Conservation (phyloP, 495 filamentous ascomycete species). For the Aspergillus haitiensis region DNA sequence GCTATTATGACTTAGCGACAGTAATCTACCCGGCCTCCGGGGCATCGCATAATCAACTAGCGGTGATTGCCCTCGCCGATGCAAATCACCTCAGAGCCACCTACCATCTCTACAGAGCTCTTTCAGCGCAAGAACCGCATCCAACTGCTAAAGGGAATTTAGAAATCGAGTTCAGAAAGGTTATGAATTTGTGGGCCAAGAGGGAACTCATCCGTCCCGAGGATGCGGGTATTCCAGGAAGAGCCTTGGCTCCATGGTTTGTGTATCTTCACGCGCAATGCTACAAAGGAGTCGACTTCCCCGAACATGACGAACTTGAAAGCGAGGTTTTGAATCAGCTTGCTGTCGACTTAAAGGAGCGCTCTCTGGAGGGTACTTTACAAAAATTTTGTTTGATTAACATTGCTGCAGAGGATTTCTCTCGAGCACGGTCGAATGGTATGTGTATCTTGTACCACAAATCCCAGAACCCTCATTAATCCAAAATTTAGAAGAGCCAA, state of each 20-base stretch:
- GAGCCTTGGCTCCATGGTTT: constrained; percentile 73
- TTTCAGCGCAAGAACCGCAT: constrained; percentile 70
- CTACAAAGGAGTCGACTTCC: constrained; percentile 69
- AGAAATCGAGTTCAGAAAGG: constrained; percentile 75
- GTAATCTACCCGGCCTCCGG: constrained; percentile 77
- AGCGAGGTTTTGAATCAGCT: constrained; percentile 79
- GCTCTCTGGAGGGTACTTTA: constrained; percentile 62
- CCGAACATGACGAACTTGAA: constrained; percentile 80
- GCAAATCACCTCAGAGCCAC: constrained; percentile 76
- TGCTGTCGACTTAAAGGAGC: constrained; percentile 68
- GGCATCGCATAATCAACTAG: constrained; percentile 82
- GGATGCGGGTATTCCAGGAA: constrained; percentile 51
- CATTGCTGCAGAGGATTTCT: constrained; percentile 76
- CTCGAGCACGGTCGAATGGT: constrained; percentile 62
- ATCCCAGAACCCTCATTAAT: constrained; percentile 27
- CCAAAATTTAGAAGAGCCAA: constrained; percentile 35
- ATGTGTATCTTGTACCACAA: constrained; percentile 30
- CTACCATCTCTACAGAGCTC: constrained; percentile 84
- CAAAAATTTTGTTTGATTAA: constrained; percentile 84
- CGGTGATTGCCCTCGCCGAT: constrained; percentile 76
- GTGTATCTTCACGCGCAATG: constrained; percentile 83
- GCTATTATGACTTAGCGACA: constrained; percentile 81
- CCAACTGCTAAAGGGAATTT: constrained; percentile 72
- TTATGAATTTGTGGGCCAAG: constrained; percentile 60
- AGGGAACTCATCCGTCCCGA: constrained; percentile 56